Evolutionary conservation across 1,139 yeast species (phyloP), one percentile per base, ranked within the genome.

Genomic region (Yamadazyma trypodendri): DNA sequence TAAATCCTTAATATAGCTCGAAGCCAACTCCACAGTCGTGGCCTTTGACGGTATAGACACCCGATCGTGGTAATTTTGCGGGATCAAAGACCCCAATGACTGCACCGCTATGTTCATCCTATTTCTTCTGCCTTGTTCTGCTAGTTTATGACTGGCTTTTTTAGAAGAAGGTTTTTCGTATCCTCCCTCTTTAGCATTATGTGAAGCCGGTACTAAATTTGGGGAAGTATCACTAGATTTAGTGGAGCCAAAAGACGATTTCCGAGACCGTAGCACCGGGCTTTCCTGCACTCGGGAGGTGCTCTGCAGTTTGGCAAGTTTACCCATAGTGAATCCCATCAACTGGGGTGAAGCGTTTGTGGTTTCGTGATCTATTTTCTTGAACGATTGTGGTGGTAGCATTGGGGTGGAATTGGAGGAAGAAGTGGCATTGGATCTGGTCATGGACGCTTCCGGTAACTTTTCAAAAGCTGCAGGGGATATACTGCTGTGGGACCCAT

Each of bases 61-160:
- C 27, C 77, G 75, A 34, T 73, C 77, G 46, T 78, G 84, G 51
- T 81, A 65, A 15, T 61, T 57, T 12, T 81, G 77, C 0, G 95
- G 95, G 17, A 92, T 73, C 45, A 88, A 63, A 9, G 68, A 54
- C 3, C 84, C 83, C 40, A 92, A 65, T 35, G 87, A 95, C 34
- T 78, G 79, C 15, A 92, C 80, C 0, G 97, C 97, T 41, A 70
- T 64, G 60, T 92, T 92, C 83, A 92, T 84, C 47, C 98, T 71
- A 58, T 90, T 89, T 51, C 98, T 76, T 42, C 98, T 72, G 9
- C 96, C 97, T 61, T 92, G 97, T 61, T 92, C 98, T 0, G 98
- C 97, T 20, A 87, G 72, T 56, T 92, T 90, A 61, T 92, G 98
- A 18, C 86, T 81, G 4, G 92, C 84, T 50, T 82, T 82, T 56